Evolutionary conservation across 805 yeast genomes (phyloP), one percentile per base, ranked within the genome.

Genomic region (Nakazawaea siamensis): DNA sequence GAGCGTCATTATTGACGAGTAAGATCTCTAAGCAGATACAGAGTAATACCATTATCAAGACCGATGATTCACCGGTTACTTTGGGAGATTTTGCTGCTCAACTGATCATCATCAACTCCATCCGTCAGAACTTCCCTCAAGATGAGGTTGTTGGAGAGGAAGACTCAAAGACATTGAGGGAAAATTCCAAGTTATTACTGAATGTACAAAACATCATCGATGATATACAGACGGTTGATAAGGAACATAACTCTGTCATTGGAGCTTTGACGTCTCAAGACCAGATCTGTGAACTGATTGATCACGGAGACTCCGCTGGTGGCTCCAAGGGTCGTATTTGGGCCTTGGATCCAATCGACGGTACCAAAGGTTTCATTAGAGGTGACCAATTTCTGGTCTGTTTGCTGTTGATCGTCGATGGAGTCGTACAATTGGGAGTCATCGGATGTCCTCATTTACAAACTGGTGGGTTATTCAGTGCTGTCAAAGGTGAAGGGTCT

Each of bases 331-430:
- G 95, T 17, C 67, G 98, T 42, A 76, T 85, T 53, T 92, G 99
- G 99, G 95, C 97, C 1, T 62, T 92, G 50, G 99, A 92, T 52
- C 99, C 99, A 26, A 88, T 92, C 42, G 99, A 92, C 52, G 99
- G 99, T 6, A 92, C 99, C 15, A 92, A 80, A 55, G 99, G 99
- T 0, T 92, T 92, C 54, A 62, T 92, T 36, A 70, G 99, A 51
- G 94, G 95, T 31, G 97, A 88, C 44, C 99, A 92, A 54, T 92
- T 86, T 57, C 97, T 98, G 2, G 94, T 92, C 1, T 92, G 99
- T 53, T 64, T 92, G 29, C 97, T 95, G 0, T 62, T 92, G 45
- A 78, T 92, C 31, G 94, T 77, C 20, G 81, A 88, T 50, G 94
- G 95, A 11, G 65, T 73, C 33, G 94, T 86, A 1, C 77, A 80